Percentiles rank a stretch among this genome's conserved stretches.
Evolutionary conservation across 345 rosid genomes (phyloP).

Genomic region (Populus nigra): DNA sequence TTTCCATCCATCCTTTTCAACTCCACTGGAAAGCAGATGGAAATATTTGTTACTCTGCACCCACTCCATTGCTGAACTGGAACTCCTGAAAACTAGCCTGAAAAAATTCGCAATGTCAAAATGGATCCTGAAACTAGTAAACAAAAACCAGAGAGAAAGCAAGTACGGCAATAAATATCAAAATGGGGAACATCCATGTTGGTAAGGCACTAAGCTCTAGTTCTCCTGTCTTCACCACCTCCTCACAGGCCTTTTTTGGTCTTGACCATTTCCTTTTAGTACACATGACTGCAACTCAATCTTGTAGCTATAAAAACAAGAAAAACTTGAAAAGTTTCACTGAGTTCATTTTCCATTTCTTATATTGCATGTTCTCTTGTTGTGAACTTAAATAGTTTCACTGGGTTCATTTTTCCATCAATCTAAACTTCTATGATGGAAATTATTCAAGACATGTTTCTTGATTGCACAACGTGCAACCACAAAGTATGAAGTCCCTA

Average conservation of each 20-base stretch:
- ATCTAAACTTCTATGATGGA: no score
- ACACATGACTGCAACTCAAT: neutral
- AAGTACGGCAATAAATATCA: neutral
- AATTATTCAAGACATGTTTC: no score
- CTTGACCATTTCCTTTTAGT: neutral
- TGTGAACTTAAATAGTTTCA: no score
- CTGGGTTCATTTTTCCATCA: no score
- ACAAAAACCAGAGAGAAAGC: neutral
- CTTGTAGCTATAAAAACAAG: neutral
- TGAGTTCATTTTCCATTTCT: no score
- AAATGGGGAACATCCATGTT: neutral
- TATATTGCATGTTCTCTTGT: no score
- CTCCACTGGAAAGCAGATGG: conserved; percentile 69
- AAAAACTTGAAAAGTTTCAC: no score
- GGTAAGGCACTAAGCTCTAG: neutral
- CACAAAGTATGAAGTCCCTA: no score
- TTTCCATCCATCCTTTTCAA: conserved; percentile 89
- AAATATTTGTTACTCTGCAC: conserved; percentile 70
- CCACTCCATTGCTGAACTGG: conserved; percentile 66
- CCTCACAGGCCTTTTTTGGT: neutral
- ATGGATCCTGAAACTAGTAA: conserved; percentile 8
- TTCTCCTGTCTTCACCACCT: neutral
- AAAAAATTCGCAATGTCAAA: conserved; percentile 13
- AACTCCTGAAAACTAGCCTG: conserved; percentile 74
- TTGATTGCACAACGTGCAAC: no score